Conservation (phyloP, 2,329 filamentous ascomycete species). For the Dendrostoma leiphaemia region DNA sequence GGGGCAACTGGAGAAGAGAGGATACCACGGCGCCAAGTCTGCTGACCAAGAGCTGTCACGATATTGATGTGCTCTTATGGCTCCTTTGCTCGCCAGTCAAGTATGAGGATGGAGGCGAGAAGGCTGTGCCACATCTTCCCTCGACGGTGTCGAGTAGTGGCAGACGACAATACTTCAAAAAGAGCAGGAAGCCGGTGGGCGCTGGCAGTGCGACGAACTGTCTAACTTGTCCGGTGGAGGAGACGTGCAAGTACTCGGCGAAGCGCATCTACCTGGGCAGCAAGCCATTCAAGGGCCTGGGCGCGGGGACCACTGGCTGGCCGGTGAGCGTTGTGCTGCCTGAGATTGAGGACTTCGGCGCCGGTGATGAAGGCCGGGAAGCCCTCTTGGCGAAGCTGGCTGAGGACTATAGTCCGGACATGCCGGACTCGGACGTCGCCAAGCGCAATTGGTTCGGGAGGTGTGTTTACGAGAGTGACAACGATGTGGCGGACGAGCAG, state of each 20-base stretch:
- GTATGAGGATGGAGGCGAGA: conserved; percentile 37
- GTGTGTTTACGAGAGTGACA: conserved; percentile 93
- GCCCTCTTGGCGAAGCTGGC: conserved; percentile 36
- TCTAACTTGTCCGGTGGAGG: conserved; percentile 71
- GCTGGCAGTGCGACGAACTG: conserved; percentile 86
- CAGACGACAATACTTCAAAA: conserved; percentile 74
- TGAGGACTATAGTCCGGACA: conserved; percentile 53
- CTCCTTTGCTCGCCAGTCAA: conserved; percentile 71
- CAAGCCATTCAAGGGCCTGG: conserved; percentile 54
- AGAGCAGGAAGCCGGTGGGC: conserved; percentile 68
- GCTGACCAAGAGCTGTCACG: conserved; percentile 93
- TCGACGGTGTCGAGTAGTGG: conserved; percentile 74
- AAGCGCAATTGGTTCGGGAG: conserved; percentile 78
- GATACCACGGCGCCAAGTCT: conserved; percentile 75
- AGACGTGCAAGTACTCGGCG: conserved; percentile 80
- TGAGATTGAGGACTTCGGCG: conserved; percentile 75
- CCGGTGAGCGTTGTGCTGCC: conserved; percentile 87
- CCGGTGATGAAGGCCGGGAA: conserved; percentile 45
- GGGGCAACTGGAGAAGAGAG: conserved; percentile 90
- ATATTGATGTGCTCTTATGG: conserved; percentile 93
- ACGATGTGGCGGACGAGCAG: conserved; percentile 92
- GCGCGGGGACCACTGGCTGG: conserved; percentile 69
- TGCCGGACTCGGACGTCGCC: conserved; percentile 44
- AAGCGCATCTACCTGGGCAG: conserved; percentile 76
- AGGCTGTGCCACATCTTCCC: conserved; percentile 65